A percentile compares a stretch with the other conserved stretches of the same genome.
Evolutionary conservation across 176 grass and related monocot genomes (phyloP).

Genomic region (Juncus inflexus): DNA sequence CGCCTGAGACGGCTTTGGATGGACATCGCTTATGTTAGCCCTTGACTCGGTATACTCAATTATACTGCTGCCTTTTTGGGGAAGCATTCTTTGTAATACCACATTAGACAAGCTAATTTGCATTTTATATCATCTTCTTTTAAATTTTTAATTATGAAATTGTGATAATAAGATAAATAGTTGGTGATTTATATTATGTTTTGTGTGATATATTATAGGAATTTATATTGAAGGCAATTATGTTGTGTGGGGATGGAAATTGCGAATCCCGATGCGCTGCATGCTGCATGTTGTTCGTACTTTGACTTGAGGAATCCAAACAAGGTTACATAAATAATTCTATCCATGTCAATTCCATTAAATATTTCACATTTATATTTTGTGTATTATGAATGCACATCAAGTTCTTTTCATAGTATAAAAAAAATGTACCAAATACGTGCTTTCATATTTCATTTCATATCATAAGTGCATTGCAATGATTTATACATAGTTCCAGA

Average conservation of each 20-base stretch:
- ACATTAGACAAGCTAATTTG: slow-evolving; percentile 31
- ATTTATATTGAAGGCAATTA: slow-evolving; percentile 96
- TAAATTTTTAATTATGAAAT: slow-evolving; percentile 44
- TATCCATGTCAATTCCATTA: no score
- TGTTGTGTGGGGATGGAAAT: slow-evolving; percentile 85
- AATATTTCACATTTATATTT: no score
- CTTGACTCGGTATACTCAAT: no score
- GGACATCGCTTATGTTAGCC: slow-evolving; percentile 30
- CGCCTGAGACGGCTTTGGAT: slow-evolving; percentile 89
- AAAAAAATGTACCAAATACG: no score
- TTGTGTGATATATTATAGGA: slow-evolving; percentile 34
- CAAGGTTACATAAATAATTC: slow-evolving; percentile 42
- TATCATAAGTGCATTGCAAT: no score
- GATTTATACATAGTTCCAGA: no score
- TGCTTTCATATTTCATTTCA: no score
- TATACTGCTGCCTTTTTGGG: no score
- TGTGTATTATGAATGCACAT: no score
- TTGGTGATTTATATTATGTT: no score
- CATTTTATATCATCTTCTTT: background rate
- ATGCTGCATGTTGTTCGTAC: slow-evolving; percentile 58
- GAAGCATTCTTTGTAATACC: slow-evolving; percentile 60
- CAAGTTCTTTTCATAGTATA: no score
- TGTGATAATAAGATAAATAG: background rate
- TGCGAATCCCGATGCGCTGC: slow-evolving; percentile 95
- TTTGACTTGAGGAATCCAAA: slow-evolving; percentile 91